Percentiles rank a stretch among this genome's conserved stretches.
phyloP scores from a whole-genome alignment of 805 yeast species.

The Wickerhamomyces chaumierensis region DNA sequence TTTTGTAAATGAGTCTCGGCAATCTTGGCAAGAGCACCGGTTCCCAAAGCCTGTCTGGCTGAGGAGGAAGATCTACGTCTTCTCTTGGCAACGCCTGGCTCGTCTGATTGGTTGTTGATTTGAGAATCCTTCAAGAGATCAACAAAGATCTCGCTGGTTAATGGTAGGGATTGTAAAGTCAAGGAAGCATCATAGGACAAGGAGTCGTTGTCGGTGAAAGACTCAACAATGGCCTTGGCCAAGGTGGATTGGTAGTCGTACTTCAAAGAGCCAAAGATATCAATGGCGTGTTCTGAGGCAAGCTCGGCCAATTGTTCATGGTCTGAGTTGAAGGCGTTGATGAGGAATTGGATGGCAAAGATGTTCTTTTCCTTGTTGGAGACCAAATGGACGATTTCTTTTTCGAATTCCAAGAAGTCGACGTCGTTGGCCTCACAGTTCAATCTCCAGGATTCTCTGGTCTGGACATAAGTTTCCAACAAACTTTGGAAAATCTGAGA shows the following conservation, averaged over 20 bases:
- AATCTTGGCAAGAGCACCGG: constrained; percentile 55
- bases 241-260: constrained; percentile 46
- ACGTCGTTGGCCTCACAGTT: constrained; percentile 38
- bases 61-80: constrained; percentile 78
- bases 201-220: constrained; percentile 29
- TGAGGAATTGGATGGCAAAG: constrained; percentile 50
- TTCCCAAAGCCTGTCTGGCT: constrained; percentile 56
- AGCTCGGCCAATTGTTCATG: constrained; percentile 31
- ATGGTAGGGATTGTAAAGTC: constrained; percentile 39
- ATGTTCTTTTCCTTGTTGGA: constrained; percentile 47
- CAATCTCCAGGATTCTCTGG: constrained; percentile 33
- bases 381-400: constrained; percentile 43
- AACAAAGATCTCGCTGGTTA: constrained; percentile 47
- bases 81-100: constrained; percentile 43
- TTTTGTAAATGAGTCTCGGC: constrained; percentile 74
- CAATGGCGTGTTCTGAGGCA: constrained; percentile 39
- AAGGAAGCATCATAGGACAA: constrained; percentile 41
- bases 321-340: constrained; percentile 37
- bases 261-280: constrained; percentile 47
- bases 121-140: constrained; percentile 48
- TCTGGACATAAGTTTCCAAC: constrained; percentile 30
- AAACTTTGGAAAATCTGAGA: constrained; percentile 37
- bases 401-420: constrained; percentile 44
- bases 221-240: constrained; percentile 49
- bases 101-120: constrained; percentile 32